These are phyloP conservation scores for Vicia villosa DNA, from an alignment of 306 rosid genomes.

Conservation along the genomic window DNA sequence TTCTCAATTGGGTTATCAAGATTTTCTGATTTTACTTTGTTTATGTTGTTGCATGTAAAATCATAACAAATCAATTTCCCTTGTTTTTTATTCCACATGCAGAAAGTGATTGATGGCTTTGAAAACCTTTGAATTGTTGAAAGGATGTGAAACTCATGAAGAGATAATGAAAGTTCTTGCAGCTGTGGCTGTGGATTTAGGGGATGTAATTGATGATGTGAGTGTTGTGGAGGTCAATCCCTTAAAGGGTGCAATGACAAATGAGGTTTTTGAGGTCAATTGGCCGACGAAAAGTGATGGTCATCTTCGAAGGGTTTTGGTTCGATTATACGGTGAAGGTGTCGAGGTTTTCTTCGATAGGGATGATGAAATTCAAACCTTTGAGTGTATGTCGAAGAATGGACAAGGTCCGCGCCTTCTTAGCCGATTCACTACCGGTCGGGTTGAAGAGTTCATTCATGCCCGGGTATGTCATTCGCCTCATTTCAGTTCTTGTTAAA, in stretches of 20 bases:
- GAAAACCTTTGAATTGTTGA: constrained; percentile 49
- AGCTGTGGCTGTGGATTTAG: constrained; percentile 63
- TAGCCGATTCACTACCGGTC: constrained; percentile 65
- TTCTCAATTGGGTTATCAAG: constrained; percentile 1
- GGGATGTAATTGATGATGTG: constrained; percentile 68
- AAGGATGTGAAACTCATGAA: constrained; percentile 47
- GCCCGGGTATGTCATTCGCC: constrained; percentile 64
- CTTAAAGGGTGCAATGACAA: constrained; percentile 89
- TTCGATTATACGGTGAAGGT: constrained; percentile 85
- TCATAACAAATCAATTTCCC: constrained; percentile 16
- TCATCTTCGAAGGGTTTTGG: constrained; percentile 57
- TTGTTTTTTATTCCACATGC: constrained; percentile 19
- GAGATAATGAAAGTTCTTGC: constrained; percentile 64
- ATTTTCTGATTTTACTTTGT: background rate
- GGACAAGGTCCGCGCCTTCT: constrained; percentile 98
- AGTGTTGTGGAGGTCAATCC: constrained; percentile 56
- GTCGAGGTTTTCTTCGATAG: constrained; percentile 80
- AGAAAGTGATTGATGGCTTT: constrained; percentile 46
- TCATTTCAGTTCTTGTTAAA: background rate
- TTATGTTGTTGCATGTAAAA: constrained; percentile 18
- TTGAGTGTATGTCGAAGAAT: constrained; percentile 69
- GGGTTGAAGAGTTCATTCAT: constrained; percentile 93
- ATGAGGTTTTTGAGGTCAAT: constrained; percentile 73
- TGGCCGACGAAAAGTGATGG: constrained; percentile 63
- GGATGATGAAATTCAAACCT: constrained; percentile 75